Evolutionary conservation across 441 rosid species (phyloP).

Genomic region (Jatropha multifida): DNA sequence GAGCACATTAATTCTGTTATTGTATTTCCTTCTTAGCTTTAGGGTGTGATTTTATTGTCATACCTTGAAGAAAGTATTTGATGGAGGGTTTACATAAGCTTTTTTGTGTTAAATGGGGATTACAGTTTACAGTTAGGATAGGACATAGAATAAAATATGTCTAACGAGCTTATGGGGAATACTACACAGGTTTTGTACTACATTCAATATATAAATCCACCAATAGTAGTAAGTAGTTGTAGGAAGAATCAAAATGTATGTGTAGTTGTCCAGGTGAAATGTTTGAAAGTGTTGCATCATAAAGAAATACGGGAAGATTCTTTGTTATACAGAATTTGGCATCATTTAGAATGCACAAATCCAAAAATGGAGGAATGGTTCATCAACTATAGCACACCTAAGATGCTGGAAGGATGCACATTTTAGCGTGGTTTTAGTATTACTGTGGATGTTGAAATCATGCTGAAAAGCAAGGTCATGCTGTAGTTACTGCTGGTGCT

Average conservation of each 20-base stretch:
- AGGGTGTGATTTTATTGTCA: neutral
- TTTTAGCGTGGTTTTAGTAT: neutral
- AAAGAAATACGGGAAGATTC: neutral
- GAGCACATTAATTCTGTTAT: neutral
- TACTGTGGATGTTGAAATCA: neutral
- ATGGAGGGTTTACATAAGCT: neutral
- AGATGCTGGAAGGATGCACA: neutral
- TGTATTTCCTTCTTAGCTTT: neutral
- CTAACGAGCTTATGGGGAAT: neutral
- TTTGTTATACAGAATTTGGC: neutral
- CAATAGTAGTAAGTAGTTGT: neutral
- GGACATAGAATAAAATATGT: neutral
- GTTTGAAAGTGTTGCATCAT: constrained; percentile 5
- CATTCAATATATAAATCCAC: neutral
- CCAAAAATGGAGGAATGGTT: neutral
- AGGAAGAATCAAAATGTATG: neutral
- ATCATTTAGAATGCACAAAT: neutral
- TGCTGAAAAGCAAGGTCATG: neutral
- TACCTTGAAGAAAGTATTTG: neutral
- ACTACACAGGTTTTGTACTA: neutral
- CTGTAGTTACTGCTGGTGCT: neutral
- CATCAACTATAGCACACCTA: neutral
- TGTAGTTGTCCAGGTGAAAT: neutral
- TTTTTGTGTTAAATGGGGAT: neutral
- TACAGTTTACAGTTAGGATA: neutral